Base-by-base conservation (phyloP, 768 basidiomycete genomes). In the Xanthoconium purpureum region DNA sequence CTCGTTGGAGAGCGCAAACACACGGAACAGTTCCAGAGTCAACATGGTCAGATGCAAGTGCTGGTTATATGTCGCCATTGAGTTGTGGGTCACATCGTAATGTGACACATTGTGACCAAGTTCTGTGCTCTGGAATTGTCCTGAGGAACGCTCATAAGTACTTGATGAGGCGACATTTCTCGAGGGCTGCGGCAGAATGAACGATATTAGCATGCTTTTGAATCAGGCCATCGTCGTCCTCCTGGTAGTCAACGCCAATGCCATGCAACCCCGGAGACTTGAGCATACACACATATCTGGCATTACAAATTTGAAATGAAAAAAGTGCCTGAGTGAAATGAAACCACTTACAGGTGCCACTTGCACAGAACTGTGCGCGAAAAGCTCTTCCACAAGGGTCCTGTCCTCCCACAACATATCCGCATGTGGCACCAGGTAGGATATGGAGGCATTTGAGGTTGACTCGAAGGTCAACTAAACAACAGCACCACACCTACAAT, bases 21-120 rank as follows among this genome's bases (percentile, higher is more conserved):
- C 52, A 1, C 44, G 36, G 36, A 53, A 53, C 52, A 99, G 74
- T 71, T 99, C 97, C 64, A 99, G 74, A 47, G 80, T 84, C 35
- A 86, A 84, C 90, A 98, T 94, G 3, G 86, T 87, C 4, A 91
- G 83, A 44, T 88, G 82, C 57, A 98, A 74, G 69, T 98, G 94
- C 67, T 96, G 91, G 71, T 97, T 97, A 72, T 98, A 99, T 0
- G 88, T 88, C 66, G 91, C 84, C 97, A 99, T 99, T 54, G 93
- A 96, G 63, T 85, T 86, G 71, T 98, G 88, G 0, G 94, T 90
- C 59, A 54, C 52, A 18, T 54, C 46, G 17, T 54, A 54, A 20
- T 54, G 45, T 10, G 45, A 54, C 7, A 45, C 44, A 24, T 46
- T 54, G 3, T 45, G 45, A 17, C 52, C 52, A 8, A 54, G 52